Percentiles rank a stretch among this genome's conserved stretches.
Conservation (phyloP, 2,329 filamentous ascomycete genomes). For the Endoconidiophora laricicola region DNA sequence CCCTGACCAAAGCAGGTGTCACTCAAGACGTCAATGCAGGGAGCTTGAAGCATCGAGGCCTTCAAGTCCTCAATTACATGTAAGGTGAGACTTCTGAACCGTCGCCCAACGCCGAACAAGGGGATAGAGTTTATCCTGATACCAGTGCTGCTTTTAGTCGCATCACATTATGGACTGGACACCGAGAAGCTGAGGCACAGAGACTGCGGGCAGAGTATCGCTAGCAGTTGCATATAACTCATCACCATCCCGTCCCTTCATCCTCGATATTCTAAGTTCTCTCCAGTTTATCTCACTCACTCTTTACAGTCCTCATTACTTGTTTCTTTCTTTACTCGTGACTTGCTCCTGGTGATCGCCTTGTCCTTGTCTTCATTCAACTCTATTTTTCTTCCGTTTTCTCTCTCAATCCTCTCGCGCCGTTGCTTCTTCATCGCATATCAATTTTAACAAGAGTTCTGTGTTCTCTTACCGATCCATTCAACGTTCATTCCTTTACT, state of each 20-base stretch:
- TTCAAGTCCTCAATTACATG: no score
- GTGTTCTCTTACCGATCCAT: slow-evolving; percentile 11
- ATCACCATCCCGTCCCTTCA: neutral
- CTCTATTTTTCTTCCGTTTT: slow-evolving; percentile 10
- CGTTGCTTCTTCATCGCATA: slow-evolving; percentile 2
- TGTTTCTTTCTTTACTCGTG: slow-evolving; percentile 8
- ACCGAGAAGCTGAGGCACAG: no score
- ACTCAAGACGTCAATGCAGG: neutral
- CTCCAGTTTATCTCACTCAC: slow-evolving; percentile 11
- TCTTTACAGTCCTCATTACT: slow-evolving; percentile 5
- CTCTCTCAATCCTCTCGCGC: slow-evolving; percentile 4
- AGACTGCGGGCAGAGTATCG: no score
- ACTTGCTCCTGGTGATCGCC: slow-evolving; percentile 12
- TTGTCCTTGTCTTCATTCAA: slow-evolving; percentile 11
- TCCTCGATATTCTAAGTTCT: neutral
- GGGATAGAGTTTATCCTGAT: no score
- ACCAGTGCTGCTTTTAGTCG: no score
- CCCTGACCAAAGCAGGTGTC: neutral
- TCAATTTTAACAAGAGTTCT: slow-evolving; percentile 9
- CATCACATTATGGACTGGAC: no score
- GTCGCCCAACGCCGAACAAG: no score
- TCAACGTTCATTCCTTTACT: slow-evolving; percentile 5
- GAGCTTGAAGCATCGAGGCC: no score
- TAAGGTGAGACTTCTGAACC: no score
- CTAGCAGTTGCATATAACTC: no score